Percentiles rank a stretch among this genome's conserved stretches.
Evolutionary conservation across 1,139 yeast species (phyloP).

Genomic region (Lodderomyces elongisporus): DNA sequence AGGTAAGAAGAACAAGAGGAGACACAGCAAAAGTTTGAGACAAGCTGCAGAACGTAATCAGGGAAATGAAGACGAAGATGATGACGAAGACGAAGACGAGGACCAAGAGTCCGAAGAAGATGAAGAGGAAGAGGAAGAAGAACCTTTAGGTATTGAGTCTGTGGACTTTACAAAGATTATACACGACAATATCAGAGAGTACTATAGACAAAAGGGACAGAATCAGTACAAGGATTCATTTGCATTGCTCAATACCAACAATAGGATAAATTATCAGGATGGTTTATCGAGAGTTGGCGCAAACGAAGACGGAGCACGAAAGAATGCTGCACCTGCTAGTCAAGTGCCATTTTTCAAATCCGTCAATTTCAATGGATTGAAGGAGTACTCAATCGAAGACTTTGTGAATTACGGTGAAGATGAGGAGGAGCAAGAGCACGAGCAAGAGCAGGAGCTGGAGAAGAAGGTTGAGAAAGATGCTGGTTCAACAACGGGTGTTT

Average conservation of each 20-base stretch:
- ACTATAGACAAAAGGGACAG: slow-evolving; percentile 19
- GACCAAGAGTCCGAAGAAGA: slow-evolving; percentile 10
- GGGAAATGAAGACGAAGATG: slow-evolving; percentile 7
- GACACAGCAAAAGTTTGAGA: too few species aligned
- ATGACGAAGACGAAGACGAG: slow-evolving; percentile 7
- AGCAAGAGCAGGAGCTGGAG: neutral
- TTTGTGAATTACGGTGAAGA: slow-evolving; percentile 32
- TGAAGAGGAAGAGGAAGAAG: slow-evolving; percentile 10
- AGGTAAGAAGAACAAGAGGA: too few species aligned
- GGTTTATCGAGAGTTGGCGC: neutral
- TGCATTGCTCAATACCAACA: slow-evolving; percentile 24
- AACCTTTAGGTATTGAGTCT: slow-evolving; percentile 16
- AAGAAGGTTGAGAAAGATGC: neutral
- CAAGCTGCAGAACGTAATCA: neutral
- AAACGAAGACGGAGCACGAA: slow-evolving; percentile 2
- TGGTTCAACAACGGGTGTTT: neutral
- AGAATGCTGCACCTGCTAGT: neutral
- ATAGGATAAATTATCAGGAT: neutral
- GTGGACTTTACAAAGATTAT: slow-evolving; percentile 36
- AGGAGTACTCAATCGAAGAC: slow-evolving; percentile 35
- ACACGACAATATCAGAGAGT: slow-evolving; percentile 36
- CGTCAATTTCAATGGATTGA: slow-evolving; percentile 34
- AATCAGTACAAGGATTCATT: slow-evolving; percentile 22
- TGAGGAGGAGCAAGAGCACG: slow-evolving; percentile 10
- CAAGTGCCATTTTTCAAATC: slow-evolving; percentile 35